Percentiles rank a stretch among this genome's conserved stretches.
Conservation (phyloP, 352 stramenopile species). For the Globisporangium orthogonon region DNA sequence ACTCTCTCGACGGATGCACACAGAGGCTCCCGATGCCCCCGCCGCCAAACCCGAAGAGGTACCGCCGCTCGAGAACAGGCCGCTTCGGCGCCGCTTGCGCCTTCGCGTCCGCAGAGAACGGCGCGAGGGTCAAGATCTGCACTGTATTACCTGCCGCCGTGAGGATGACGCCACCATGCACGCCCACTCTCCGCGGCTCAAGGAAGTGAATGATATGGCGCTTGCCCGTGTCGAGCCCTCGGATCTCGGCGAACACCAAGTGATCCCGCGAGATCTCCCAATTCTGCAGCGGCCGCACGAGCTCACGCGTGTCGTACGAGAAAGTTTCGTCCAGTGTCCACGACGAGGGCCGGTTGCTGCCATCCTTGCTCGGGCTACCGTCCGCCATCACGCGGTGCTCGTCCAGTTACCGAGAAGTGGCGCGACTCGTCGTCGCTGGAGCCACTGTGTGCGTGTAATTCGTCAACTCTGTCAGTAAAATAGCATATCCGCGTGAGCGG, state of each 20-base stretch:
- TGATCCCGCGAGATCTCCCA: slow-evolving; percentile 77
- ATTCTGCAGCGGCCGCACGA: slow-evolving; percentile 39
- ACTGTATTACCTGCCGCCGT: slow-evolving; percentile 68
- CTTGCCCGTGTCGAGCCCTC: slow-evolving; percentile 57
- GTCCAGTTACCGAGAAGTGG: too few species aligned
- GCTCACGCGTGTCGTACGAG: slow-evolving; percentile 23
- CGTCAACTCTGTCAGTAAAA: too few species aligned
- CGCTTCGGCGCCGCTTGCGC: not conserved
- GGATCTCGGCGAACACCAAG: slow-evolving; percentile 59
- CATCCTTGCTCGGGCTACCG: not conserved
- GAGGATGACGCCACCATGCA: slow-evolving; percentile 56
- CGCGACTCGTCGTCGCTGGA: not conserved
- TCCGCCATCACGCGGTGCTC: slow-evolving; percentile 1
- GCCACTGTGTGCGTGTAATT: too few species aligned
- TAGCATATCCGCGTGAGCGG: too few species aligned
- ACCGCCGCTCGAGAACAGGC: slow-evolving; percentile 24
- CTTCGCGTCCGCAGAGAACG: slow-evolving; percentile 8
- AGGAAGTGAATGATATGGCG: slow-evolving; percentile 64
- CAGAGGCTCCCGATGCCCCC: slow-evolving; percentile 59
- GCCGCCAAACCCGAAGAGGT: slow-evolving; percentile 68
- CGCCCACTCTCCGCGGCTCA: slow-evolving; percentile 21
- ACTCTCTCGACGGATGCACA: slow-evolving; percentile 60
- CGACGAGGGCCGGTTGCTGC: not conserved
- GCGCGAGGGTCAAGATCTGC: slow-evolving; percentile 51
- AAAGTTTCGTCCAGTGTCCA: slow-evolving; percentile 9